A percentile compares a stretch with the other conserved stretches of the same genome.
Conservation (phyloP, 2,329 filamentous ascomycete genomes). For the Eurotiales sp. region DNA sequence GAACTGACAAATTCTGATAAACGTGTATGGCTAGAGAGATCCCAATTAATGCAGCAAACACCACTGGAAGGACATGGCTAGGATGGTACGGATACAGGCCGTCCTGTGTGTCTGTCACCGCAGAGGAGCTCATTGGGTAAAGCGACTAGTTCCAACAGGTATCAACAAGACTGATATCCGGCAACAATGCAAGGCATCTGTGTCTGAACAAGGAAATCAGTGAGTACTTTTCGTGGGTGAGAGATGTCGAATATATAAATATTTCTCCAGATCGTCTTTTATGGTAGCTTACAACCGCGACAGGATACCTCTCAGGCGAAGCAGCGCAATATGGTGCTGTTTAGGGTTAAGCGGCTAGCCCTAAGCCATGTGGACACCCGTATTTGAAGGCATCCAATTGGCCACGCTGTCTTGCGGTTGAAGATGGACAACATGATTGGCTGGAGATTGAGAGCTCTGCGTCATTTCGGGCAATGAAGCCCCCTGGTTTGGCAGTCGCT, state of each 20-base stretch:
- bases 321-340: background rate
- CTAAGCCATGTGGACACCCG: background rate
- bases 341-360: background rate
- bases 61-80: slow-evolving; percentile 29
- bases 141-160: background rate
- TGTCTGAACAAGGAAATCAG: too few species aligned
- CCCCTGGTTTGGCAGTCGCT: too few species aligned
- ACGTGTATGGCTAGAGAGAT: slow-evolving; percentile 28
- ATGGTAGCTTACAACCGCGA: too few species aligned
- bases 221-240: too few species aligned
- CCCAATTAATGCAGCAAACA: slow-evolving; percentile 31
- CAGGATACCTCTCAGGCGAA: too few species aligned
- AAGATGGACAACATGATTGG: background rate
- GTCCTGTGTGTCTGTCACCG: background rate
- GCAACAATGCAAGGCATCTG: background rate
- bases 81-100: slow-evolving; percentile 27
- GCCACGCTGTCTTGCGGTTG: background rate
- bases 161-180: background rate
- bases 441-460: background rate
- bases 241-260: background rate
- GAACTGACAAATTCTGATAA: slow-evolving; percentile 32
- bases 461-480: too few species aligned
- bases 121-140: background rate
- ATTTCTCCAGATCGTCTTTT: background rate
- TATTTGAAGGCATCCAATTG: background rate